Base-by-base conservation (phyloP, 1,284 basidiomycete species). In the Puccinia brachypodii region DNA sequence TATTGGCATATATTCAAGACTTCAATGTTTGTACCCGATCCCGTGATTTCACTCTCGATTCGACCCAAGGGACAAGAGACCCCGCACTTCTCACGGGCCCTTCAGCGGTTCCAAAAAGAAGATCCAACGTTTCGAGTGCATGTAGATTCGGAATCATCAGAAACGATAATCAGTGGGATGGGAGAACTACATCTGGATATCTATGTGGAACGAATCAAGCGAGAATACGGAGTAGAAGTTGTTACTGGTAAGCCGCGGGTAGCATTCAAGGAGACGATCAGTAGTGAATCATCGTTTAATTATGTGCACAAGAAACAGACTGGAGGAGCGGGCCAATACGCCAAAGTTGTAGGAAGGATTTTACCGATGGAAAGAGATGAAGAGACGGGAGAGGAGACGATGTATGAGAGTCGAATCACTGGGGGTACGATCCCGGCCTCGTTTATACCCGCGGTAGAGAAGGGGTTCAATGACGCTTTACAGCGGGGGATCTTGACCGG, bases 101-200 rank as follows among this genome's bases (percentile, higher is more conserved):
- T 99, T 73, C 96, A 97, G 87, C 92, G 96, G 53, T 99, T 99
- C 92, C 93, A 97, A 88, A 97, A 96, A 88, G 97, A 99, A 87
- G 97, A 99, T 87, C 97, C 97, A 0, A 99, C 97, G 0, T 99
- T 99, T 92, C 92, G 93, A 77, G 96, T 99, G 0, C 96, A 98
- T 87, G 91, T 99, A 82, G 97, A 99, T 87, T 87, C 89, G 47
- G 95, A 98, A 86, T 94, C 93, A 85, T 94, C 96, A 88, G 97
- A 94, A 92, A 99, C 97, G n/a, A 99, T 99, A 87, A 98, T 99
- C 83, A 96, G 94, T 44, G 97, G 97, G 25, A 99, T 99, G 97
- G 97, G 96, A 40, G 97, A 99, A 88, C 90, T 99, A 13, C 97
- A 99, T 86, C 90, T 99, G 36, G 97, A 99, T 86, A 98, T 99